These are phyloP conservation scores for Chondrus crispus DNA, from an alignment of 23 red algal genomes.

Conservation along the genomic window DNA sequence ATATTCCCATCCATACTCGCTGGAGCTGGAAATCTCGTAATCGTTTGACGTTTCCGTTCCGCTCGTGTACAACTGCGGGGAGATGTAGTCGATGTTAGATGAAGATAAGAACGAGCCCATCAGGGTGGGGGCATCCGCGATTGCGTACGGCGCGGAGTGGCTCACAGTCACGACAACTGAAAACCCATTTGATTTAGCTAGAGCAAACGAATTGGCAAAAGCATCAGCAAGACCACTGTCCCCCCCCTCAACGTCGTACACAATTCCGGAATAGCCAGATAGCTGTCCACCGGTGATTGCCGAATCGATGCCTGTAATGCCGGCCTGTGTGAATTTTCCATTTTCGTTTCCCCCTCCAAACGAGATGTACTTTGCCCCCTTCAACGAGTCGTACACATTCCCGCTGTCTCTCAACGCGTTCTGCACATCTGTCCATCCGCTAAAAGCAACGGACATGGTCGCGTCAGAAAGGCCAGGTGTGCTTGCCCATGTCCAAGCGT, in stretches of 20 bases:
- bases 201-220: not conserved
- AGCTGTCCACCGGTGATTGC: not conserved
- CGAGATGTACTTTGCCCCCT: not conserved
- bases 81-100: not conserved
- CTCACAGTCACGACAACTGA: not conserved
- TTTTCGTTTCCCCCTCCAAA: slow-evolving; percentile 34
- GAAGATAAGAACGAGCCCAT: not conserved
- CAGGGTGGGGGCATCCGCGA: not conserved
- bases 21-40: not conserved
- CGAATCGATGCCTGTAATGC: not conserved
- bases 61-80: slow-evolving; percentile 20
- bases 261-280: not conserved
- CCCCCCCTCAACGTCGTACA: slow-evolving; percentile 40
- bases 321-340: not conserved
- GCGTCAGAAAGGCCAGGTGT: no score
- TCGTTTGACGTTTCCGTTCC: not conserved
- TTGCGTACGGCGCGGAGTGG: slow-evolving; percentile 15
- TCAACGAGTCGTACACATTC: not conserved
- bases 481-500: no score
- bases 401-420: not conserved
- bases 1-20: no score
- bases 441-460: slow-evolving; percentile 20
- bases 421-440: not conserved
- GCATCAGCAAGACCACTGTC: not conserved
- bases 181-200: not conserved